Evolutionary conservation across 2,329 filamentous ascomycete species (phyloP).

Genomic region (Aspergillus calidoustus): DNA sequence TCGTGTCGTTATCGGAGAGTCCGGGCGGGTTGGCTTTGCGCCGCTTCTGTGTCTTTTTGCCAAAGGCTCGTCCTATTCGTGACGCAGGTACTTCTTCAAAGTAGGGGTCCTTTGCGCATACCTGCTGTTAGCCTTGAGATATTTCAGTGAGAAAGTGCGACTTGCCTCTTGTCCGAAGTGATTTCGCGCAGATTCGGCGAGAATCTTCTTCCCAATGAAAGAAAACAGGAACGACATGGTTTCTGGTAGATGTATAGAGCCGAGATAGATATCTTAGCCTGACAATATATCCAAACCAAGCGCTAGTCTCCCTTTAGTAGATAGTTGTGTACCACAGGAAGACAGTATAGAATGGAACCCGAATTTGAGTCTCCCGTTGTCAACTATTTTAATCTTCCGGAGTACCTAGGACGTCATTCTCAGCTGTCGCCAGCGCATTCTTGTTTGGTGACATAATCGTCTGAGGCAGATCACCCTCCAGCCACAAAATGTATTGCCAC

Average conservation of each 20-base stretch:
- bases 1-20: constrained; percentile 79
- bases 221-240: constrained; percentile 36
- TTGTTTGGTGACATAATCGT: neutral
- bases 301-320: neutral
- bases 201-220: constrained; percentile 39
- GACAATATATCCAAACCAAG: neutral
- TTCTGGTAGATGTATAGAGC: neutral
- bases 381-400: neutral
- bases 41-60: constrained; percentile 76
- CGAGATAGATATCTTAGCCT: neutral
- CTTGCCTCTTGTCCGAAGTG: constrained; percentile 48
- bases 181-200: constrained; percentile 46
- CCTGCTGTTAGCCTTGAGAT: constrained; percentile 8
- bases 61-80: constrained; percentile 66
- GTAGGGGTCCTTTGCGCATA: constrained; percentile 74
- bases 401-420: neutral
- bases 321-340: neutral
- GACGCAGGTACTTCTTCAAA: constrained; percentile 82
- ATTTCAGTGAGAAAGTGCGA: neutral
- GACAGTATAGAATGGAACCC: neutral
- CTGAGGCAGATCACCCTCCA: neutral
- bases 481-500: neutral
- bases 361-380: neutral
- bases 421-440: neutral
- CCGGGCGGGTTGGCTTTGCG: constrained; percentile 84